phyloP scores from a whole-genome alignment of 306 rosid genomes.

The Dalbergia cochinchinensis region DNA sequence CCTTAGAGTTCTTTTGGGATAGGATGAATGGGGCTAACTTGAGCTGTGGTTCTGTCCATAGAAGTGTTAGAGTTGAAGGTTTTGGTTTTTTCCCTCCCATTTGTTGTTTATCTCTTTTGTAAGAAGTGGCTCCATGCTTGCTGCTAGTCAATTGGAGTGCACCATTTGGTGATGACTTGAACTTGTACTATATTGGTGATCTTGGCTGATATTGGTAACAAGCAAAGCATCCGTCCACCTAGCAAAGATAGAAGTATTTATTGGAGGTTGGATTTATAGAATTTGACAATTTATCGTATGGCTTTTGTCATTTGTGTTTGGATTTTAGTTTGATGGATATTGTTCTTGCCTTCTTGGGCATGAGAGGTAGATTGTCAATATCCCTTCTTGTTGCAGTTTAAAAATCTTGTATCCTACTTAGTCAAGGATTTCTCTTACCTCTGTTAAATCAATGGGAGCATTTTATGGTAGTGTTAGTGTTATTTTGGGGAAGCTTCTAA shows the following conservation, averaged over 20 bases:
- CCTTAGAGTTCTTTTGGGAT: neutral
- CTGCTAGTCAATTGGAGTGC: conserved; percentile 8
- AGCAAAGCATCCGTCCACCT: conserved; percentile 2
- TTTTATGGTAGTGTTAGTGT: neutral
- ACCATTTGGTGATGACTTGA: conserved; percentile 5
- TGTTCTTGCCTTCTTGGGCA: neutral
- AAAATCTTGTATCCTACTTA: neutral
- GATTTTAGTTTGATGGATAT: conserved; percentile 3
- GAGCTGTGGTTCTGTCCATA: conserved; percentile 3
- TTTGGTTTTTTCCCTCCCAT: neutral
- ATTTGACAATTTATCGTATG: neutral
- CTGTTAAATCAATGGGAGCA: neutral
- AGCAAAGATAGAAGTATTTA: neutral
- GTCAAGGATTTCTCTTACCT: neutral
- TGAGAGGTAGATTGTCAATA: neutral
- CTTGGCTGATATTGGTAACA: conserved; percentile 10
- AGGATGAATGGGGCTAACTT: neutral
- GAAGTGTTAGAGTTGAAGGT: conserved; percentile 25
- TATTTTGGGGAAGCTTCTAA: neutral
- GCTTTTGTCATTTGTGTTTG: conserved; percentile 19
- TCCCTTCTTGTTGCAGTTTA: neutral
- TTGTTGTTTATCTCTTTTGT: conserved; percentile 4
- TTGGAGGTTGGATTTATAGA: conserved; percentile 28
- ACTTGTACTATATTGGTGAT: neutral
- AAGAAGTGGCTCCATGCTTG: conserved; percentile 20